These are phyloP conservation scores for Sugiyamaella paludigena DNA, from an alignment of 1,139 yeast species.

Conservation along the genomic window DNA sequence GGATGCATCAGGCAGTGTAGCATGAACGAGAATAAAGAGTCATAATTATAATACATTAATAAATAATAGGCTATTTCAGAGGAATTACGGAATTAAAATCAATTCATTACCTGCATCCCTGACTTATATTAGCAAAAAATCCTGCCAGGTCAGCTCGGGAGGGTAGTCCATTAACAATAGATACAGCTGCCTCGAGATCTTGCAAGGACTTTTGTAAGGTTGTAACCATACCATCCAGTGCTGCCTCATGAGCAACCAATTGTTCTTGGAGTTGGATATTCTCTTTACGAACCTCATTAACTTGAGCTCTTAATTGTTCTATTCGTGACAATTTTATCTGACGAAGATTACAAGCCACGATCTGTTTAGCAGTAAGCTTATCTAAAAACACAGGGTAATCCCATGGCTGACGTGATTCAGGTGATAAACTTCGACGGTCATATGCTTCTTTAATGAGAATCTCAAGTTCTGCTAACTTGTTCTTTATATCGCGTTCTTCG, in stretches of 20 bases:
- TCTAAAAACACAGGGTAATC: slow-evolving; percentile 32
- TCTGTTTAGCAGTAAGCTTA: slow-evolving; percentile 33
- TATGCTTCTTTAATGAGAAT: slow-evolving; percentile 57
- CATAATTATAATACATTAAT: too few relatives aligned
- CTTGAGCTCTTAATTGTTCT: slow-evolving; percentile 24
- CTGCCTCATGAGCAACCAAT: slow-evolving; percentile 3
- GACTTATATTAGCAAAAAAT: slow-evolving; percentile 7
- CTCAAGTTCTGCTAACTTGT: slow-evolving; percentile 63
- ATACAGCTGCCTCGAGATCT: slow-evolving; percentile 17
- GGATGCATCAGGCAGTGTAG: too few relatives aligned
- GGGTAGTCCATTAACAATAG: slow-evolving; percentile 18
- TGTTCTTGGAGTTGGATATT: slow-evolving; percentile 19
- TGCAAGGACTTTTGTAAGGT: slow-evolving; percentile 8
- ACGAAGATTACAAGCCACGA: slow-evolving; percentile 33
- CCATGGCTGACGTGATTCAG: slow-evolving; percentile 11
- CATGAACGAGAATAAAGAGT: too few relatives aligned
- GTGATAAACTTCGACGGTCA: slow-evolving; percentile 29
- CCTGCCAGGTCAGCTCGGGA: slow-evolving; percentile 12
- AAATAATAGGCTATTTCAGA: too few relatives aligned
- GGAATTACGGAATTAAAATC: too few relatives aligned
- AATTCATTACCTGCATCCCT: neutral
- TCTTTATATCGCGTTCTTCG: slow-evolving; percentile 56
- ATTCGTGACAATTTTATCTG: slow-evolving; percentile 29
- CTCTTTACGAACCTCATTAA: slow-evolving; percentile 22
- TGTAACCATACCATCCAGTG: slow-evolving; percentile 8